A percentile compares a stretch with the other conserved stretches of the same genome.
Conservation (phyloP, 495 filamentous ascomycete species). For the Amniculicola lignicola region DNA sequence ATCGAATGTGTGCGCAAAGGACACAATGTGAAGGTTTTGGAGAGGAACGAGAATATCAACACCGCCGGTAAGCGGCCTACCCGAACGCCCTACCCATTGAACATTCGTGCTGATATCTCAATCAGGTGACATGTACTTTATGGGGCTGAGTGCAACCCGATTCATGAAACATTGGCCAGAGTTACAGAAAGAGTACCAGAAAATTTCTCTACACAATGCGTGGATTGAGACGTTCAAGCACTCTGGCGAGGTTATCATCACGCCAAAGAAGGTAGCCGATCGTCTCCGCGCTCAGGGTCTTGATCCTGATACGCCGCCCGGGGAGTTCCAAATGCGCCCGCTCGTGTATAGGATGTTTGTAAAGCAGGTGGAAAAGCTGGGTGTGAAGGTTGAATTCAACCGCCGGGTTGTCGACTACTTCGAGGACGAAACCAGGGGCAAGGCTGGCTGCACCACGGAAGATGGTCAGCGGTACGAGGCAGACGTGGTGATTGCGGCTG, state of each 20-base stretch:
- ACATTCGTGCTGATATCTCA: background rate
- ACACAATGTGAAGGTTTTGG: conserved; percentile 57
- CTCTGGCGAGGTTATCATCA: conserved; percentile 48
- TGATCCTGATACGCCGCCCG: conserved; percentile 42
- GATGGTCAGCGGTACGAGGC: conserved; percentile 52
- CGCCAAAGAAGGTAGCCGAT: conserved; percentile 34
- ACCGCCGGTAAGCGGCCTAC: conserved; percentile 30
- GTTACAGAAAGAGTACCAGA: conserved; percentile 48
- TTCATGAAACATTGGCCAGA: conserved; percentile 59
- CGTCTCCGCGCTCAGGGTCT: conserved; percentile 41
- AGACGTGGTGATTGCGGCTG: conserved; percentile 62
- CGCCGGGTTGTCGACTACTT: conserved; percentile 59
- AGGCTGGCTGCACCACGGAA: conserved; percentile 52
- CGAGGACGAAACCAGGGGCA: conserved; percentile 47
- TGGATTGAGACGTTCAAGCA: conserved; percentile 55
- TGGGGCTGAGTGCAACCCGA: conserved; percentile 46
- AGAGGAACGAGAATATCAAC: conserved; percentile 43
- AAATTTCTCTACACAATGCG: conserved; percentile 46
- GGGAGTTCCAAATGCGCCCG: conserved; percentile 47
- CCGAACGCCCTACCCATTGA: background rate
- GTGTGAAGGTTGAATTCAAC: conserved; percentile 53
- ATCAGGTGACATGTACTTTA: conserved; percentile 56
- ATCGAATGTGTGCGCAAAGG: conserved; percentile 64
- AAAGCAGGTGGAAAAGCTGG: conserved; percentile 49
- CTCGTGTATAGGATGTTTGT: conserved; percentile 57